Evolutionary conservation across 441 rosid species (phyloP).

Genomic region (Macaranga tanarius): DNA sequence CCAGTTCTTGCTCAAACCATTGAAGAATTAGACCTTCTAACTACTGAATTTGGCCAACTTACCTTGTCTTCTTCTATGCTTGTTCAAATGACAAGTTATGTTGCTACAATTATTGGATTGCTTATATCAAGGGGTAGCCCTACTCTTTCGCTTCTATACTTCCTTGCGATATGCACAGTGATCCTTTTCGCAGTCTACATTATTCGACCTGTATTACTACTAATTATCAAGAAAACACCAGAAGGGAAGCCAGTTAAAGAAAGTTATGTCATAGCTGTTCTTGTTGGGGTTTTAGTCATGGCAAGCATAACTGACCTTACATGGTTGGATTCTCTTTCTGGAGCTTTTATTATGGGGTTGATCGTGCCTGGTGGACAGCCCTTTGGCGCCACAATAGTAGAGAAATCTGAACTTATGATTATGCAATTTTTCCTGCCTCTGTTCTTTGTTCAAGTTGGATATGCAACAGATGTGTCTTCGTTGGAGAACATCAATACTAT

Average conservation of each 20-base stretch:
- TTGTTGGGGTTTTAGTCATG: slow-evolving; percentile 20
- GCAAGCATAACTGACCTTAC: slow-evolving; percentile 19
- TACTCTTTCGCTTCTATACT: not conserved
- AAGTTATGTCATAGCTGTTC: slow-evolving; percentile 12
- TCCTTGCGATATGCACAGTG: not conserved
- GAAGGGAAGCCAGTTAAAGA: slow-evolving; percentile 31
- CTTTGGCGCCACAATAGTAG: slow-evolving; percentile 34
- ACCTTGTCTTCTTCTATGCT: slow-evolving; percentile 12
- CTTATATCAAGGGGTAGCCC: not conserved
- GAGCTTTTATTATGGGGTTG: slow-evolving; percentile 29
- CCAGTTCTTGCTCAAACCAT: too few relatives aligned
- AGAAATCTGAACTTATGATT: slow-evolving; percentile 32
- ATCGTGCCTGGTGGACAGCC: slow-evolving; percentile 37
- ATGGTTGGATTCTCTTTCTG: slow-evolving; percentile 10
- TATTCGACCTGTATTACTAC: slow-evolving; percentile 21
- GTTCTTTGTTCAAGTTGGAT: slow-evolving; percentile 32
- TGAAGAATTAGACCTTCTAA: slow-evolving; percentile 2
- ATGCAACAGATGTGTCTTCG: slow-evolving; percentile 22
- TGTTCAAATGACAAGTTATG: not conserved
- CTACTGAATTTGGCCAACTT: slow-evolving; percentile 25
- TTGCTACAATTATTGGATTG: not conserved
- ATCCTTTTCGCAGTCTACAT: slow-evolving; percentile 19
- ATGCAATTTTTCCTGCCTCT: slow-evolving; percentile 29
- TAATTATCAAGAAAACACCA: slow-evolving; percentile 26
- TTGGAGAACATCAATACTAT: slow-evolving; percentile 15